Evolutionary conservation across 306 rosid genomes (phyloP).

Genomic region (Sindora glabra): DNA sequence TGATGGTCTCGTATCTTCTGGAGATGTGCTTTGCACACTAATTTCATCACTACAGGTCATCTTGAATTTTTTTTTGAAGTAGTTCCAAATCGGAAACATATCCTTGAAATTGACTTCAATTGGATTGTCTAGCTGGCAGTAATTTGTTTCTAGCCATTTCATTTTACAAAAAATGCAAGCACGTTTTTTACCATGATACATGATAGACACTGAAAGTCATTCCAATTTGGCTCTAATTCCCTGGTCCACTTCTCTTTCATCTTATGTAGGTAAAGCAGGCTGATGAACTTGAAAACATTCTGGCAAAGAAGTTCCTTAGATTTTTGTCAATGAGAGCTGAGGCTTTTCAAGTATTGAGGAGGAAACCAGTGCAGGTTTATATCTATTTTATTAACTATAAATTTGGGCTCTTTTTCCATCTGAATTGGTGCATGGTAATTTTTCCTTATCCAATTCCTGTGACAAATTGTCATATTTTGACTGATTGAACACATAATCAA

Average conservation of each 20-base stretch:
- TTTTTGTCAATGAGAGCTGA: conserved; percentile 98
- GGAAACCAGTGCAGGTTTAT: conserved; percentile 90
- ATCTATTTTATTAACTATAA: conserved; percentile 5
- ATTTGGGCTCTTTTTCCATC: background rate
- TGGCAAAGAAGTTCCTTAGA: conserved; percentile 89
- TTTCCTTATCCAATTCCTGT: too few relatives aligned
- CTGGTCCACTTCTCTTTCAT: conserved; percentile 5
- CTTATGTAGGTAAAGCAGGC: conserved; percentile 80
- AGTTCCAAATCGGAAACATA: background rate
- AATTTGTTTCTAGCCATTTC: background rate
- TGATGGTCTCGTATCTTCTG: background rate
- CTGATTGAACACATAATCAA: too few relatives aligned
- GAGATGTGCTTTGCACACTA: background rate
- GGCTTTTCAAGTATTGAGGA: conserved; percentile 91
- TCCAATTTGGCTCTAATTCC: background rate
- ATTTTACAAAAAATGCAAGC: background rate
- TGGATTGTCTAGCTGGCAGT: background rate
- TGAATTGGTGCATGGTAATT: background rate
- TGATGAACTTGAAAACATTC: conserved; percentile 96
- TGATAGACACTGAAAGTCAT: background rate
- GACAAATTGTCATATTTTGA: background rate
- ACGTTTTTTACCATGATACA: background rate
- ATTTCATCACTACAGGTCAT: background rate
- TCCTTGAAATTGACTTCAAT: background rate
- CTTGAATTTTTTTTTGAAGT: conserved; percentile 4